Evolutionary conservation across 106 monocot species (phyloP), one percentile per base, ranked within the genome.

Genomic region (Chionographis japonica): DNA sequence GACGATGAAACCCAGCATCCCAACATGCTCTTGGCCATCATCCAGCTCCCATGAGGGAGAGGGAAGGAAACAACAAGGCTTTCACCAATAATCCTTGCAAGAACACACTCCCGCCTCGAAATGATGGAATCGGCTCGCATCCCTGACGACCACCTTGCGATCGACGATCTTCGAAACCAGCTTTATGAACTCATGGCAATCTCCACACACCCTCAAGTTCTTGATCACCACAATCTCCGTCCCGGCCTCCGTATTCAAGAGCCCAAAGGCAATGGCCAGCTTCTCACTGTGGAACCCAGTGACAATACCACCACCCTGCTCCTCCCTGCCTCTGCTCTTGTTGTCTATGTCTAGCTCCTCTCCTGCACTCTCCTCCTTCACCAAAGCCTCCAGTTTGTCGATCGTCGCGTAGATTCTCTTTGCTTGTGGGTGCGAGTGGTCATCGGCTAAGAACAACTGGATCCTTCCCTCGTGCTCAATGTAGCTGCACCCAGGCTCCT

Each of bases 91-190:
- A 58, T 84, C 89, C 36, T 82, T 93, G 70, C 93, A 93, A 57
- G 93, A 89, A 70, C 93, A 93, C 0, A 18, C 52, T 16, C 89
- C 89, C 12, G 18, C 72, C 7, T 68, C 72, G 59, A 93, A 93
- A 54, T 89, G 89, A 76, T 93, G 89, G 74, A 89, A 93, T 6
- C 93, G 72, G 39, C 76, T 93, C 4, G 89, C 93, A 79, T 93
- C 93, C 56, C 93, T 81, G 18, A 93, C 79, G 8, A 86, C 77
- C 18, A 93, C 27, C 63, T 65, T 75, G 2, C 93, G 65, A 37
- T 67, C 56, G 0, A 62, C 70, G 10, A 80, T 66, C 62, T 41
- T 61, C 8, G 86, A 86, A 17, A 82, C 77, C 8, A 42, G 3
- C 50, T 86, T 84, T 16, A 86, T 74, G 58, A 93, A 89, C 41